phyloP scores from a whole-genome alignment of 1,284 basidiomycete genomes.

The Porodaedalea pini region DNA sequence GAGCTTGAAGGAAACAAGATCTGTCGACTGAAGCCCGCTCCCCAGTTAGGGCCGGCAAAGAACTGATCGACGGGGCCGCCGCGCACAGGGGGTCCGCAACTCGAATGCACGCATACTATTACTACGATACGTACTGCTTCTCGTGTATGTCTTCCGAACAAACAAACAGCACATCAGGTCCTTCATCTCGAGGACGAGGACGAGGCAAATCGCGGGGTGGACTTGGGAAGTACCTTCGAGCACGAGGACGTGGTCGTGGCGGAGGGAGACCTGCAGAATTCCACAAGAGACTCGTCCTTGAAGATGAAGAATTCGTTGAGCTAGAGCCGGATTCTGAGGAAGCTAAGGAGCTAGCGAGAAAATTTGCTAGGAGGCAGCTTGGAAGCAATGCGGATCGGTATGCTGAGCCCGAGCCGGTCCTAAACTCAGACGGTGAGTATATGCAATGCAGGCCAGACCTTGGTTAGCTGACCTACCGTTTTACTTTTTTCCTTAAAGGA shows the following conservation, averaged over 20 bases:
- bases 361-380: constrained; percentile 54
- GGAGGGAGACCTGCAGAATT: constrained; percentile 34
- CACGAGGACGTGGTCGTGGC: constrained; percentile 20
- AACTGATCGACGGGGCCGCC: too few relatives aligned
- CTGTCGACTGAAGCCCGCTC: background rate
- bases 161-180: background rate
- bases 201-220: constrained; percentile 21
- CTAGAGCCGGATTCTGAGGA: constrained; percentile 46
- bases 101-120: too few relatives aligned
- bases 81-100: background rate
- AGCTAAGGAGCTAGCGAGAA: constrained; percentile 43
- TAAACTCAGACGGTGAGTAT: constrained; percentile 61
- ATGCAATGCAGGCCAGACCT: background rate
- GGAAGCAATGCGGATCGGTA: constrained; percentile 71
- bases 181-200: constrained; percentile 9
- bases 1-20: background rate
- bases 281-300: constrained; percentile 51
- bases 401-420: constrained; percentile 57
- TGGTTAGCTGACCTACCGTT: too few relatives aligned
- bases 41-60: background rate
- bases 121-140: background rate
- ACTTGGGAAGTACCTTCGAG: constrained; percentile 22
- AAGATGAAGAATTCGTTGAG: constrained; percentile 44
- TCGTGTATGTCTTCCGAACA: background rate
- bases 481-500: constrained; percentile 36